These are phyloP conservation scores for Neopestalotiopsis rosae DNA, from an alignment of 2,329 filamentous ascomycete species.

Conservation along the genomic window DNA sequence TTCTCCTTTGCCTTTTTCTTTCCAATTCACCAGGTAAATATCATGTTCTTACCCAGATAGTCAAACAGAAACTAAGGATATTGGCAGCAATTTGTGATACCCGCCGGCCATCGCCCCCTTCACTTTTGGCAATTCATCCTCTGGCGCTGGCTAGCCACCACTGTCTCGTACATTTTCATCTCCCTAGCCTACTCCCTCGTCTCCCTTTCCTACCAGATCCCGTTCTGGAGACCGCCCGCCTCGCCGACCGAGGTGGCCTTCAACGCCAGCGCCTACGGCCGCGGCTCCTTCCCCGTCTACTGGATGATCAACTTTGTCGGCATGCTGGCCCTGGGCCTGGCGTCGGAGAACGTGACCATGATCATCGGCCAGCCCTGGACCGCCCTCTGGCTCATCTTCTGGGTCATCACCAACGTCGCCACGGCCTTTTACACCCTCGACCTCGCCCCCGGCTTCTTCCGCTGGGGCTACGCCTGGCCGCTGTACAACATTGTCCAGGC, in stretches of 20 bases:
- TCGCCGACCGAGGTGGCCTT: conserved; percentile 36
- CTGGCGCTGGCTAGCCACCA: conserved; percentile 62
- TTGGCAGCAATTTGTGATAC: conserved; percentile 55
- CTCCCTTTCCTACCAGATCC: conserved; percentile 66
- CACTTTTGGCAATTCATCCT: conserved; percentile 62
- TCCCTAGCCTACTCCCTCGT: conserved; percentile 69
- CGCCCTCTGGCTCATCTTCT: conserved; percentile 69
- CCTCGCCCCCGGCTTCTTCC: conserved; percentile 62
- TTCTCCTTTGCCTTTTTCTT: conserved; percentile 71
- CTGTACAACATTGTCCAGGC: conserved; percentile 67
- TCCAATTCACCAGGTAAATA: conserved; percentile 59
- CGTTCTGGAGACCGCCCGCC: conserved; percentile 56
- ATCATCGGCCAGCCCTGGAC: conserved; percentile 64
- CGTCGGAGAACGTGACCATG: conserved; percentile 70
- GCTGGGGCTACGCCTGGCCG: conserved; percentile 69
- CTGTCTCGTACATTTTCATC: conserved; percentile 64
- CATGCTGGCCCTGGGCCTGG: conserved; percentile 67
- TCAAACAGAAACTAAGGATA: neutral
- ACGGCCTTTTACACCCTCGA: conserved; percentile 66
- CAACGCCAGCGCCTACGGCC: conserved; percentile 59
- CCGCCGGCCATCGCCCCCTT: conserved; percentile 60
- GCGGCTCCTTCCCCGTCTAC: conserved; percentile 64
- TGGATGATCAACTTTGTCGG: conserved; percentile 69
- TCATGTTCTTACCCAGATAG: neutral
- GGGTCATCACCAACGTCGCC: conserved; percentile 69